Evolutionary conservation across 176 grass and related monocot species (phyloP), one percentile per base, ranked within the genome.

Genomic region (Aegilops longissima): DNA sequence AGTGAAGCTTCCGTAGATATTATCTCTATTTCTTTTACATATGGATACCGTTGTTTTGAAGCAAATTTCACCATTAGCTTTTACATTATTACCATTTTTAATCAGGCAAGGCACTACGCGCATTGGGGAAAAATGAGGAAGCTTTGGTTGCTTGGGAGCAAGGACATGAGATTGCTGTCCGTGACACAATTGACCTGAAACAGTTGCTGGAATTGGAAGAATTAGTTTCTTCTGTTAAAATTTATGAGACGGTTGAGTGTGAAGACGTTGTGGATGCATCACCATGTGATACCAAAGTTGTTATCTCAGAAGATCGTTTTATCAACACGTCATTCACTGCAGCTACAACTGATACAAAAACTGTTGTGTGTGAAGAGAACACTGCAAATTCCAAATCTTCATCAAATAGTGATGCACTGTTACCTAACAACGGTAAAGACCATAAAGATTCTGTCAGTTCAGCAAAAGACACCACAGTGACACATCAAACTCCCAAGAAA

Each of bases 161-260:
- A 91, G 97, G 97, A 79, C 93, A 94, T 88, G 90, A 94, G 77
- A 85, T 91, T 85, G 97, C 94, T 75, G 83, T 94, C 70, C 73
- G 56, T 65, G 90, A 94, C 42, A 96, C 88, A 6, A 94, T 81
- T 85, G 97, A 98, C 89, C 74, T 98, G 78, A 98, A 98, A 73
- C 92, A 93, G 67, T 71, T 98, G 83, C 88, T 98, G 42, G 94
- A 98, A 86, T 45, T 98, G 86, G 97, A 98, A 88, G 92, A 96
- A 66, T 67, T 98, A 56, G 66, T 96, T 79, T 90, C 90, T 75
- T 83, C 81, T 81, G 79, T 90, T 72, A 96, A 93, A 88, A 79
- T 89, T 49, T 85, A 42, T 23, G 77, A 90, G 82, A 49, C 87
- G 4, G 66, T 81, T 14, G 70, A 86, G 77, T 72, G 84, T 85